Evolutionary conservation across 2,329 filamentous ascomycete genomes (phyloP).

Genomic region (Cytospora leucostoma): DNA sequence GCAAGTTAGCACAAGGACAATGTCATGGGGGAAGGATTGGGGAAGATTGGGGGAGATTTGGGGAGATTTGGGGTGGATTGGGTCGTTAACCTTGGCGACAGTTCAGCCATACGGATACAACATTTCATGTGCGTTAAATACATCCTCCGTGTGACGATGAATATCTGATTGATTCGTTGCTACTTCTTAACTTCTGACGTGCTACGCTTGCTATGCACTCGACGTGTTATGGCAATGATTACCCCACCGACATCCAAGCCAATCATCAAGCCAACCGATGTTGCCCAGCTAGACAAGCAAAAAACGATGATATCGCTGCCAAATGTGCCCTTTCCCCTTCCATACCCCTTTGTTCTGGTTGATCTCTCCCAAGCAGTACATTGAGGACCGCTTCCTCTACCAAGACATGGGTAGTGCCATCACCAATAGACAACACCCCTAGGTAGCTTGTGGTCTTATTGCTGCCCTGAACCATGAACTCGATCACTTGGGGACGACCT

Average conservation of each 20-base stretch:
- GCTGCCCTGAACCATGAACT: neutral
- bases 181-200: neutral
- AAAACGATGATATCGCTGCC: neutral
- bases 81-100: too few relatives aligned
- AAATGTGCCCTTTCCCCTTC: neutral
- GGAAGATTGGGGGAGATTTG: too few relatives aligned
- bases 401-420: neutral
- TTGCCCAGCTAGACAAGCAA: neutral
- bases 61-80: too few relatives aligned
- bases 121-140: too few relatives aligned
- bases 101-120: neutral
- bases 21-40: too few relatives aligned
- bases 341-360: neutral
- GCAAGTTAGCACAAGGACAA: too few relatives aligned
- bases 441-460: neutral
- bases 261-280: neutral
- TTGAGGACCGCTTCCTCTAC: neutral
- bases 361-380: neutral
- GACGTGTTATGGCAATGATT: too few relatives aligned
- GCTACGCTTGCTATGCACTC: neutral
- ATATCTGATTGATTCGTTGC: neutral
- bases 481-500: neutral
- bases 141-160: neutral
- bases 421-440: neutral
- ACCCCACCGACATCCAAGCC: too few relatives aligned